These are phyloP conservation scores for Butyriboletus appendiculatus DNA, from an alignment of 1,284 basidiomycete genomes.

Conservation along the genomic window DNA sequence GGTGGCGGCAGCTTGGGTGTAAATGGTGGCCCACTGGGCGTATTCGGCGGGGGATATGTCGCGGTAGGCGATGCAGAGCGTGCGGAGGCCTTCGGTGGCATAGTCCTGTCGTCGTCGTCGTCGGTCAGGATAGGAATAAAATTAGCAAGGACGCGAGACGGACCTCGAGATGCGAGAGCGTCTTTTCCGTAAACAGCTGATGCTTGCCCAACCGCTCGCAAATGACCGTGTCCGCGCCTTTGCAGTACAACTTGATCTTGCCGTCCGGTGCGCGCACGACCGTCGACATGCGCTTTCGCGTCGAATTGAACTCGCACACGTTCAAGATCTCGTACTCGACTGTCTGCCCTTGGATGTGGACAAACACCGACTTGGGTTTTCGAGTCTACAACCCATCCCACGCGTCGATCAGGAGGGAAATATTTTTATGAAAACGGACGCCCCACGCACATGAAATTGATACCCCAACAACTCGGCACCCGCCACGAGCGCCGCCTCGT, in stretches of 20 bases:
- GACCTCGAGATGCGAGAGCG: slow-evolving; percentile 89
- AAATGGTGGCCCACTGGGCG: slow-evolving; percentile 83
- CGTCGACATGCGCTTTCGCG: slow-evolving; percentile 97
- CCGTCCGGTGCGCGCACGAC: slow-evolving; percentile 88
- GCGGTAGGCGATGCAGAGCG: slow-evolving; percentile 94
- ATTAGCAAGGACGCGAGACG: neutral
- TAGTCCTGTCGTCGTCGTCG: slow-evolving; percentile 60
- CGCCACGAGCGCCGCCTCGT: slow-evolving; percentile 94
- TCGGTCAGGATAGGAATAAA: neutral
- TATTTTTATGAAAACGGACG: slow-evolving; percentile 26
- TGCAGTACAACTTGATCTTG: slow-evolving; percentile 93
- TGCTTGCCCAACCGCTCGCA: slow-evolving; percentile 82
- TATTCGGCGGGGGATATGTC: slow-evolving; percentile 94
- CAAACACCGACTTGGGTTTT: slow-evolving; percentile 94
- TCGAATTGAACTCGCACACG: slow-evolving; percentile 98
- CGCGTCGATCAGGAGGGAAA: slow-evolving; percentile 13
- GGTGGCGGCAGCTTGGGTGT: slow-evolving; percentile 90
- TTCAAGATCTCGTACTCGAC: slow-evolving; percentile 93
- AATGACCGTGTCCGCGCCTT: slow-evolving; percentile 98
- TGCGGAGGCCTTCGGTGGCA: slow-evolving; percentile 95
- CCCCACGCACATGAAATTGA: slow-evolving; percentile 77
- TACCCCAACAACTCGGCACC: slow-evolving; percentile 94
- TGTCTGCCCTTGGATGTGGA: slow-evolving; percentile 73
- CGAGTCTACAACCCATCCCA: slow-evolving; percentile 60
- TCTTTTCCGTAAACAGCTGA: slow-evolving; percentile 87